Conservation (phyloP, 208 protist genomes). For the Leishmania amazonensis region DNA sequence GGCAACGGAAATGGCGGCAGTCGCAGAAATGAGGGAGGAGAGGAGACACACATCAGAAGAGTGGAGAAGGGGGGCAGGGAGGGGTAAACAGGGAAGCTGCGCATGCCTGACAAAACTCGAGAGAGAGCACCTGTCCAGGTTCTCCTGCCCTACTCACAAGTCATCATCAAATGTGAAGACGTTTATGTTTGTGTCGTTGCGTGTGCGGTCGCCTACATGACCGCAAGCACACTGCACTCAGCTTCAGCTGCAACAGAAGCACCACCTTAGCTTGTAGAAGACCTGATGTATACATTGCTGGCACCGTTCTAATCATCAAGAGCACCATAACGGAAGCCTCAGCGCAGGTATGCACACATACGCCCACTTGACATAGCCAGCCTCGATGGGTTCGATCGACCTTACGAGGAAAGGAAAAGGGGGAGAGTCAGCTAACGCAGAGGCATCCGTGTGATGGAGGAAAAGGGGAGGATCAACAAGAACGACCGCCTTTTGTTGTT, state of each 20-base stretch:
- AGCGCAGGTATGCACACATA: background rate
- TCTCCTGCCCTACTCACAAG: background rate
- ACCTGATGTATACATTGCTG: background rate
- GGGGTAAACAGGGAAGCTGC: background rate
- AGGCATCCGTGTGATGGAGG: background rate
- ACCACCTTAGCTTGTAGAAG: background rate
- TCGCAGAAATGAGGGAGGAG: background rate
- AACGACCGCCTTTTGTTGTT: background rate
- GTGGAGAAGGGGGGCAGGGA: background rate
- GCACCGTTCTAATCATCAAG: background rate
- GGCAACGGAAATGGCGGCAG: background rate
- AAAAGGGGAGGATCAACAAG: slow-evolving; percentile 14
- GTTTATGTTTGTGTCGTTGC: background rate
- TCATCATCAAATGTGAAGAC: background rate
- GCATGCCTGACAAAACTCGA: background rate
- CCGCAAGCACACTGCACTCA: background rate
- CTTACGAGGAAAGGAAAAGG: background rate
- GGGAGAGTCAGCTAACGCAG: background rate
- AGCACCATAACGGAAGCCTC: background rate
- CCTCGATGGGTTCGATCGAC: background rate
- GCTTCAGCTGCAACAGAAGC: background rate
- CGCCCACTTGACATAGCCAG: background rate
- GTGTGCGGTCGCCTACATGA: background rate
- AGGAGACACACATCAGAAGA: background rate
- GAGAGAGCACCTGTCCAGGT: background rate